phyloP scores from a whole-genome alignment of 1,284 basidiomycete genomes.

The Schizophyllum commune region DNA sequence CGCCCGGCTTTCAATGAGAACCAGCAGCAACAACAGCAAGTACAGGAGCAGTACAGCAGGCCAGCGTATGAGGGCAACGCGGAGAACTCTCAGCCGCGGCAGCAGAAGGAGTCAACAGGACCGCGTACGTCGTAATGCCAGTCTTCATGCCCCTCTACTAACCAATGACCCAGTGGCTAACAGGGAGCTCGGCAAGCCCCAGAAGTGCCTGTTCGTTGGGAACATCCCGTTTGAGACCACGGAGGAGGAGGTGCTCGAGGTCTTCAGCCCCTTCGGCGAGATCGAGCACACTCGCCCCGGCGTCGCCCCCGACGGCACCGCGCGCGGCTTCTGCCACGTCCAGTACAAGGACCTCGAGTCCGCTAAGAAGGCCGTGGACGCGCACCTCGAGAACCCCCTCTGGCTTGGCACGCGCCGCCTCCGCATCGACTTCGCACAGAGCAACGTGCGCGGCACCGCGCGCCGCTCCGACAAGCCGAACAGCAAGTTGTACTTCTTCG shows the following conservation, averaged over 20 bases:
- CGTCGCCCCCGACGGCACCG: background rate
- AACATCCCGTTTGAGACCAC: slow-evolving; percentile 11
- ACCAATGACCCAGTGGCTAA: background rate
- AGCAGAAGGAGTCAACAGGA: background rate
- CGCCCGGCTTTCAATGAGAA: background rate
- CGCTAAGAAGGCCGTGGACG: background rate
- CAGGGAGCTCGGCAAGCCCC: background rate
- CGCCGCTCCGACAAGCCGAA: background rate
- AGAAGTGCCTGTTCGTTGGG: slow-evolving; percentile 7
- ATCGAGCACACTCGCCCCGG: background rate
- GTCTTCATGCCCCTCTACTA: background rate
- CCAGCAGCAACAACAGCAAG: background rate
- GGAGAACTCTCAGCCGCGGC: background rate
- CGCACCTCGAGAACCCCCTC: background rate
- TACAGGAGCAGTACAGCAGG: background rate
- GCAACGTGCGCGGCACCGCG: background rate
- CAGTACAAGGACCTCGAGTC: background rate
- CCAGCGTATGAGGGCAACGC: background rate
- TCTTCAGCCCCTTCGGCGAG: slow-evolving; percentile 10
- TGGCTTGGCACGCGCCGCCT: background rate
- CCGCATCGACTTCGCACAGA: background rate
- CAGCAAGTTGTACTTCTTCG: background rate
- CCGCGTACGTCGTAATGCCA: background rate
- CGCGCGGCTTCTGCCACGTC: background rate
- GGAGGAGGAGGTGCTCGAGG: slow-evolving; percentile 11